A percentile compares a stretch with the other conserved stretches of the same genome.
Evolutionary conservation across 2,329 filamentous ascomycete species (phyloP).

Genomic region (Apiospora pterosperma): DNA sequence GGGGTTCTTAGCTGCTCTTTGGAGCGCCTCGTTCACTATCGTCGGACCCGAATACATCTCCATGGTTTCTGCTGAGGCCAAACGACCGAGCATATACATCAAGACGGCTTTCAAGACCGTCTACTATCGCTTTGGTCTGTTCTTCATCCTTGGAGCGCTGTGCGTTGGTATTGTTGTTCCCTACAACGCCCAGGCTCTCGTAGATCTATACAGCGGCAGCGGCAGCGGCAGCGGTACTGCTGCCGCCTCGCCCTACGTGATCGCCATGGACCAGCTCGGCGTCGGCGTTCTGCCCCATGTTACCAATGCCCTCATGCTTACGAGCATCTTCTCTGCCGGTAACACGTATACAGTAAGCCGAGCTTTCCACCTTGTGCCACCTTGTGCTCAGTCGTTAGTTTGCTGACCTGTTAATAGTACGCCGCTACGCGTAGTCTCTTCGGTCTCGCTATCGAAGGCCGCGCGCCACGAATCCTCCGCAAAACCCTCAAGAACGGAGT

Average conservation of each 20-base stretch:
- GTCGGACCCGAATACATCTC: slow-evolving; percentile 57
- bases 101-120: slow-evolving; percentile 60
- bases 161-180: slow-evolving; percentile 59
- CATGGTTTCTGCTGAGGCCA: slow-evolving; percentile 44
- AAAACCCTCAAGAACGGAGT: slow-evolving; percentile 52
- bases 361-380: background rate
- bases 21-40: slow-evolving; percentile 54
- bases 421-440: slow-evolving; percentile 55
- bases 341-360: slow-evolving; percentile 46
- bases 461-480: slow-evolving; percentile 45
- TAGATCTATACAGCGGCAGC: slow-evolving; percentile 29
- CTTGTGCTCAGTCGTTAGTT: background rate
- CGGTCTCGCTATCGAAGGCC: slow-evolving; percentile 51
- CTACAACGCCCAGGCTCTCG: slow-evolving; percentile 55
- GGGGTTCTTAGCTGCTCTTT: slow-evolving; percentile 54
- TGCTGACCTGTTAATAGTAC: slow-evolving; percentile 28
- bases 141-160: slow-evolving; percentile 62
- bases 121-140: slow-evolving; percentile 59
- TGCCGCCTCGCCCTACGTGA: slow-evolving; percentile 50
- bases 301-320: slow-evolving; percentile 56
- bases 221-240: slow-evolving; percentile 18
- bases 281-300: slow-evolving; percentile 51
- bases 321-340: slow-evolving; percentile 53
- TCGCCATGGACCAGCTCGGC: slow-evolving; percentile 50
- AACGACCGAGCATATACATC: slow-evolving; percentile 52